phyloP scores from a whole-genome alignment of 495 filamentous ascomycete genomes.

The Astrothelium macrocarpum region DNA sequence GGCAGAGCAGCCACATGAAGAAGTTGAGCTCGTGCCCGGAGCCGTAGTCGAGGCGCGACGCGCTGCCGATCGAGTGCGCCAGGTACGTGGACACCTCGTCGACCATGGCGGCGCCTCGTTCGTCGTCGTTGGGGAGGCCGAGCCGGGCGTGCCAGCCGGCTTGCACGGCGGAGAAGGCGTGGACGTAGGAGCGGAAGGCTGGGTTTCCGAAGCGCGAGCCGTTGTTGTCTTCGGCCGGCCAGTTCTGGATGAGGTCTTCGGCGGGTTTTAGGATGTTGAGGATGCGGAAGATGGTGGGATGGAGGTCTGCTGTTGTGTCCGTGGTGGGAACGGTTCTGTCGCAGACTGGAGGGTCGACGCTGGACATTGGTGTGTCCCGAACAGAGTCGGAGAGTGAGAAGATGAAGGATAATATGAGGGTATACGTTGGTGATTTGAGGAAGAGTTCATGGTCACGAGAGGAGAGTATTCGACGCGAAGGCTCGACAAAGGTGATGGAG shows the following conservation, averaged over 20 bases:
- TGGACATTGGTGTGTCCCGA: constrained; percentile 61
- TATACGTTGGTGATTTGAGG: constrained; percentile 65
- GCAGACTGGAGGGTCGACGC: constrained; percentile 43
- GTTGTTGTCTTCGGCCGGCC: constrained; percentile 73
- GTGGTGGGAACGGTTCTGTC: too few species aligned
- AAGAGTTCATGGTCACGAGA: constrained; percentile 72
- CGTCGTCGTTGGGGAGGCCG: constrained; percentile 20
- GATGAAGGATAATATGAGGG: constrained; percentile 69
- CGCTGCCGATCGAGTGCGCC: constrained; percentile 72
- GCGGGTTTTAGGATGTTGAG: constrained; percentile 60
- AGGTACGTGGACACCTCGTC: constrained; percentile 72
- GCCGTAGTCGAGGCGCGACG: constrained; percentile 88
- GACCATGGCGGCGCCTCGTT: constrained; percentile 47
- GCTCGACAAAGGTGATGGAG: constrained; percentile 51
- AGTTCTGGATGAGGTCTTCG: constrained; percentile 48
- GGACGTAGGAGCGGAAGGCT: constrained; percentile 73
- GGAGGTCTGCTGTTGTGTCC: too few species aligned
- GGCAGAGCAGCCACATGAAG: constrained; percentile 82
- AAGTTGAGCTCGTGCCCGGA: constrained; percentile 97
- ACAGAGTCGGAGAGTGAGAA: constrained; percentile 80
- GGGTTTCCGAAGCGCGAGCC: constrained; percentile 93
- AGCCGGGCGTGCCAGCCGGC: constrained; percentile 44
- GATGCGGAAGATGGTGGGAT: constrained; percentile 52
- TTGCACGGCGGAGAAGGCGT: constrained; percentile 51
- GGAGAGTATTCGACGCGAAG: constrained; percentile 70